Evolutionary conservation across 2,329 filamentous ascomycete species (phyloP), one percentile per base, ranked within the genome.

Genomic region (Fusarium buxicola): DNA sequence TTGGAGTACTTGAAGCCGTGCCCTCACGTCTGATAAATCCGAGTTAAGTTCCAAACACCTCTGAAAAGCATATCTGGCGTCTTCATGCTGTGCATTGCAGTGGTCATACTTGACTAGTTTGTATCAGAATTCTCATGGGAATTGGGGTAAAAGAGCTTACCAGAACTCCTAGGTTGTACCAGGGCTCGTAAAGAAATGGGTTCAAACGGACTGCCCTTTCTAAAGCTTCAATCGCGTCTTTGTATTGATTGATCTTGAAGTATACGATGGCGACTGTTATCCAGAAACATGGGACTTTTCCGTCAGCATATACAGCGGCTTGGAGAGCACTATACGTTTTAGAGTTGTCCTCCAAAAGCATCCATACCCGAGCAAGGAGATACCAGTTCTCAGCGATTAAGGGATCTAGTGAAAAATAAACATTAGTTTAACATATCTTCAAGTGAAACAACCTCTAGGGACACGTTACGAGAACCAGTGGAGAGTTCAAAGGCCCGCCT

Each of bases 201-300:
- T 8, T 10, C n/a, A 39, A 9, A 1, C 12, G 36, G 24, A 10
- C 4, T 18, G 8, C 36, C 24, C 5, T 39, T 8, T 2, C 2
- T 5, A 21, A 0, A n/a, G 3, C 5, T 2, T n/a, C 1, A 6
- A 24, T 11, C 10, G 36, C n/a, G 36, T n/a, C 36, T 4, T 0
- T 0, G 7, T 39, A 39, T 24, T 10, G 18, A 2, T 2, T 1
- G n/a, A 3, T 3, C n/a, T 6, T 16, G 36, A 10, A 10, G 18
- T 4, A 39, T 24, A 39, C 13, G 5, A 8, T 8, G 11, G 13
- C 36, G 1, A 24, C 12, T 21, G 18, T 39, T 6, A 9, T n/a
- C 36, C 36, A 39, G 5, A 39, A 3, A 4, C 11, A 13, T n/a
- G 18, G 36, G 4, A n/a, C 18, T 13, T 10, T 5, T 8, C 11